phyloP scores from a whole-genome alignment of 208 protist species.

The Crithidia thermophila region DNA sequence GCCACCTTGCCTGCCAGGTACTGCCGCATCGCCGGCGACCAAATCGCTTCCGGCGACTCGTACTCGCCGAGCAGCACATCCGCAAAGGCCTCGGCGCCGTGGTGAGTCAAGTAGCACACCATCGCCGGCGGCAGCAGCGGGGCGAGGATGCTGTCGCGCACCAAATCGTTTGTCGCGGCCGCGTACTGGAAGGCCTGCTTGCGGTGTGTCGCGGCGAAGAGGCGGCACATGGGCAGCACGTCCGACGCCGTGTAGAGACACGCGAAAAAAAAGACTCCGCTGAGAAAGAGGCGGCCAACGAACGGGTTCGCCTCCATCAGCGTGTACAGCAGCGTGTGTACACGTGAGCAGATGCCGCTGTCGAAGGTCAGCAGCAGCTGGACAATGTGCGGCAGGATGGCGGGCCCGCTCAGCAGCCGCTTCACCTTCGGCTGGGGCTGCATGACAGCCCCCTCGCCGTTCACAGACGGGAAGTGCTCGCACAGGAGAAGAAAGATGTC shows the following conservation, averaged over 20 bases:
- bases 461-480: constrained; percentile 85
- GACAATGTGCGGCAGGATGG: constrained; percentile 93
- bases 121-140: constrained; percentile 93
- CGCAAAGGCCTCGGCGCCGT: constrained; percentile 92
- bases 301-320: constrained; percentile 92
- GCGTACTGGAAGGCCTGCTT: constrained; percentile 83
- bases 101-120: constrained; percentile 93
- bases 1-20: constrained; percentile 92
- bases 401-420: constrained; percentile 77
- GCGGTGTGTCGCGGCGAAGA: constrained; percentile 86
- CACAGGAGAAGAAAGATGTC: constrained; percentile 92
- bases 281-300: constrained; percentile 87
- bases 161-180: constrained; percentile 51
- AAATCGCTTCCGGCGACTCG: constrained; percentile 95
- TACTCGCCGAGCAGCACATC: constrained; percentile 94
- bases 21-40: constrained; percentile 93
- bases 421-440: constrained; percentile 93
- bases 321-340: constrained; percentile 78
- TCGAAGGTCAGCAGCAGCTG: constrained; percentile 95
- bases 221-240: constrained; percentile 84
- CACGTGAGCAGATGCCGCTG: constrained; percentile 75
- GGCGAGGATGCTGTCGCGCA: constrained; percentile 79
- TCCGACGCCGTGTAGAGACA: constrained; percentile 96
- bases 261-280: constrained; percentile 95
- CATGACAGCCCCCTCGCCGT: constrained; percentile 89